These are phyloP conservation scores for Talaromyces trachyspermus DNA, from an alignment of 495 filamentous ascomycete species.

Conservation along the genomic window DNA sequence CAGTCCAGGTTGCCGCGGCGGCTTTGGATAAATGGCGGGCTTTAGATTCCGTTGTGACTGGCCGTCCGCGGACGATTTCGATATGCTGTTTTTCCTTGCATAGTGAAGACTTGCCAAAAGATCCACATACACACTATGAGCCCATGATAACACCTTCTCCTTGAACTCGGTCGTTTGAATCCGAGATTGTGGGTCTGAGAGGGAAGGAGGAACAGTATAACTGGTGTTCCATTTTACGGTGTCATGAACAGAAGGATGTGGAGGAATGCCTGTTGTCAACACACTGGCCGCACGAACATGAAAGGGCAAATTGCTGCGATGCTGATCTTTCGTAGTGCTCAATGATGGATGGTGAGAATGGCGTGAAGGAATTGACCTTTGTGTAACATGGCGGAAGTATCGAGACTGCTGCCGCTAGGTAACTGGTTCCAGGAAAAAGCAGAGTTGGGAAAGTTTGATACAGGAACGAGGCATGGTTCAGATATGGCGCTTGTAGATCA, in stretches of 20 bases:
- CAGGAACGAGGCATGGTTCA: constrained; percentile 20
- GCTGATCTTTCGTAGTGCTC: constrained; percentile 9
- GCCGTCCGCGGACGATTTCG: constrained; percentile 24
- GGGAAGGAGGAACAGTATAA: background rate
- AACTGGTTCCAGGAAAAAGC: constrained; percentile 27
- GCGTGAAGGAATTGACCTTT: constrained; percentile 29
- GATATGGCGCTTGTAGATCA: constrained; percentile 22
- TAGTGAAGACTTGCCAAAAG: constrained; percentile 70
- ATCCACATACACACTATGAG: constrained; percentile 82
- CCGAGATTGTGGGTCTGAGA: constrained; percentile 11
- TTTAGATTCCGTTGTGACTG: constrained; percentile 35
- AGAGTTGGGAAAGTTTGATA: constrained; percentile 18
- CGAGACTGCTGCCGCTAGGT: constrained; percentile 19
- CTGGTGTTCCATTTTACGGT: background rate
- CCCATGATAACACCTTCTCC: constrained; percentile 76
- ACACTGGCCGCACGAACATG: constrained; percentile 17
- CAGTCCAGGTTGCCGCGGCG: constrained; percentile 45
- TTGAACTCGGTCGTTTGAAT: constrained; percentile 56
- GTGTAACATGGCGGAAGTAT: constrained; percentile 26
- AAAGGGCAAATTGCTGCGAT: constrained; percentile 25
- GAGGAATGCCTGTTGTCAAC: background rate
- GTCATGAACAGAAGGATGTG: background rate
- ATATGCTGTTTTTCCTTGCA: constrained; percentile 38
- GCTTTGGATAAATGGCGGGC: constrained; percentile 56
- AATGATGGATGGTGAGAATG: constrained; percentile 31